Evolutionary conservation across 2,329 filamentous ascomycete genomes (phyloP), one percentile per base, ranked within the genome.

Genomic region (Bipolaris cookei): DNA sequence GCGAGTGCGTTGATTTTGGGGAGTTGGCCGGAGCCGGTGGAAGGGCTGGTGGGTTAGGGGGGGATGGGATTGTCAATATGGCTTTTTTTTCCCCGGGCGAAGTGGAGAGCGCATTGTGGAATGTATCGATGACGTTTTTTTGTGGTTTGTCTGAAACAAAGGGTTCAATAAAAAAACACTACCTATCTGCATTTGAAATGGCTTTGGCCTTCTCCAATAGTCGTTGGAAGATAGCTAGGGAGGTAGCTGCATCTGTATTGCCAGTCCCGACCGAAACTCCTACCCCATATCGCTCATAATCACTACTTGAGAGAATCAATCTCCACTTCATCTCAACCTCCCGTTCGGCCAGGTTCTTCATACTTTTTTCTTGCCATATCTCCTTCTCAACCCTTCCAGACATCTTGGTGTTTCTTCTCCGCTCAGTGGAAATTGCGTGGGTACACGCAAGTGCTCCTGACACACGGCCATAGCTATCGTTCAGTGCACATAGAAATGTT

Each of bases 1-100:
- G 86, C 90, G 64, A 84, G 88, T 70, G 92, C 94, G 4, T 81
- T 98, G 69, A 82, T 98, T 16, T 90, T 90, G 87, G 92, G 91
- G 7, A 86, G 81, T 55, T 97, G 91, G 90, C 94, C 94, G 1
- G 92, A 96, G 71, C 89, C 90, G 47, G 88, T 90, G 58, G 87
- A 93, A 52, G 92, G 91, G 52, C 76, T 96, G 63, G 83, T 94
- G 14, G 69, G 69, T 20, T 75, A 63, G 59, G 0, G 3, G 8
- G 16, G 1, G 6, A 3, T n/a, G 44, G 21, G 30, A 13, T 18
- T 10, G 20, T 6, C 20, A 20, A 11, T 30, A n/a, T n/a, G n/a
- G n/a, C n/a, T 7, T 28, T 10, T 28, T 25, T 25, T 25, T 5
- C 2, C 13, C 25, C 11, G n/a, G 16, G 23, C 14, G 32, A 32